These are phyloP conservation scores for Pestalotiopsis sp. DNA, from an alignment of 2,329 filamentous ascomycete genomes.

Conservation along the genomic window DNA sequence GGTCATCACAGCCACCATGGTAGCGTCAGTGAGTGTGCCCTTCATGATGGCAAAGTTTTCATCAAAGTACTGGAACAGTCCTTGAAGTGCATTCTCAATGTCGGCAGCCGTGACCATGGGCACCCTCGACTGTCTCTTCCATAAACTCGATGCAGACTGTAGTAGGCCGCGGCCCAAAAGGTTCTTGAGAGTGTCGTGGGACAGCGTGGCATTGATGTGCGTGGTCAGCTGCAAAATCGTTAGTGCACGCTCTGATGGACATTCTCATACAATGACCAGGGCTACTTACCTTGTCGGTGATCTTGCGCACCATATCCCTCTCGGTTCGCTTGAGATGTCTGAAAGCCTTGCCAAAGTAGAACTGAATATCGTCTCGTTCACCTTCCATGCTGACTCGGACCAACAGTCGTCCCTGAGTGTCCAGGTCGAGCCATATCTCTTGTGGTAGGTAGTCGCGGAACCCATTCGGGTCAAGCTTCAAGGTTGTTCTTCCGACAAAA, in stretches of 20 bases:
- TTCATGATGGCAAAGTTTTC: slow-evolving; percentile 99
- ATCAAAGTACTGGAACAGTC: slow-evolving; percentile 92
- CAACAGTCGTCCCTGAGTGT: slow-evolving; percentile 87
- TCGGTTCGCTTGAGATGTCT: slow-evolving; percentile 92
- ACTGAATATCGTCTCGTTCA: slow-evolving; percentile 96
- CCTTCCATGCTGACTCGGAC: slow-evolving; percentile 98
- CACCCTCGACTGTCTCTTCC: slow-evolving; percentile 53
- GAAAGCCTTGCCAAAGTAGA: slow-evolving; percentile 97
- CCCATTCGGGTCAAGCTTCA: slow-evolving; percentile 97
- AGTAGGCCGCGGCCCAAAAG: slow-evolving; percentile 70
- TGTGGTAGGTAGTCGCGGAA: slow-evolving; percentile 94
- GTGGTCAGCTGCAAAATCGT: slow-evolving; percentile 67
- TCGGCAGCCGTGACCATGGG: slow-evolving; percentile 68
- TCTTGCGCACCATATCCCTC: slow-evolving; percentile 95
- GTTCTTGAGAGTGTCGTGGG: slow-evolving; percentile 73
- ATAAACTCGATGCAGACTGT: slow-evolving; percentile 21
- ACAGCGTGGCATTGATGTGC: slow-evolving; percentile 89
- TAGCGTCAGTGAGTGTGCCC: slow-evolving; percentile 86
- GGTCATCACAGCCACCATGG: slow-evolving; percentile 99
- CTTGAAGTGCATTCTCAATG: slow-evolving; percentile 77
- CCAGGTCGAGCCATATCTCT: slow-evolving; percentile 96
- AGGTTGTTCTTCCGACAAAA: slow-evolving; percentile 91
- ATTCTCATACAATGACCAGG: background rate
- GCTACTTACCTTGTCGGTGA: slow-evolving; percentile 84
- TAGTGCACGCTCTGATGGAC: slow-evolving; percentile 15